Evolutionary conservation across 768 basidiomycete species (phyloP).

Genomic region (Lactifluus echinatus): DNA sequence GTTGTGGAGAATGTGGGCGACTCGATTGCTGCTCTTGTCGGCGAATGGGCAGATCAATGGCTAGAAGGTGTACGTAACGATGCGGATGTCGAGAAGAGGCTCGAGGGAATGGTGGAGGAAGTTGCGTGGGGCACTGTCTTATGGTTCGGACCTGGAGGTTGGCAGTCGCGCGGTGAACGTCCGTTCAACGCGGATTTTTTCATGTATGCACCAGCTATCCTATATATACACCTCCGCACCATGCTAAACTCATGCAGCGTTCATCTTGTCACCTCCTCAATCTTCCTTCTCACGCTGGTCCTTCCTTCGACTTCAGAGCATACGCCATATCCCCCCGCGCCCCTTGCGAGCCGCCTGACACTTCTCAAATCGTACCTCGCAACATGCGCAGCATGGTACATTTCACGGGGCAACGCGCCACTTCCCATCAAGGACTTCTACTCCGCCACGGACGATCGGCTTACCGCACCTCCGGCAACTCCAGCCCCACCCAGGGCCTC

Average conservation of each 20-base stretch:
- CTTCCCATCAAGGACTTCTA: slow-evolving; percentile 46
- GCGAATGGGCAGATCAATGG: slow-evolving; percentile 21
- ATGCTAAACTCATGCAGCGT: slow-evolving; percentile 33
- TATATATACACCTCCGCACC: slow-evolving; percentile 1
- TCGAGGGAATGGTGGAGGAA: slow-evolving; percentile 55
- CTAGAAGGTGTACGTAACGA: slow-evolving; percentile 9
- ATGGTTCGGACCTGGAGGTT: slow-evolving; percentile 52
- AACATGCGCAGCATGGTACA: slow-evolving; percentile 42
- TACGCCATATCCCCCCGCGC: slow-evolving; percentile 19
- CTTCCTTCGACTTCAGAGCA: slow-evolving; percentile 27
- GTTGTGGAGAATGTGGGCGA: too few species aligned
- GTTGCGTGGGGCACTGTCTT: slow-evolving; percentile 46
- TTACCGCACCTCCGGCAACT: slow-evolving; percentile 23
- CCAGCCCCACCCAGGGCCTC: slow-evolving; percentile 18
- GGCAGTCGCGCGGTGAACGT: slow-evolving; percentile 27
- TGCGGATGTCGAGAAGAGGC: slow-evolving; percentile 24
- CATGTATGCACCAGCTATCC: slow-evolving; percentile 34
- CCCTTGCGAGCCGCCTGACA: slow-evolving; percentile 36
- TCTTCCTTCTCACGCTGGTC: slow-evolving; percentile 49
- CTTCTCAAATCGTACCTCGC: slow-evolving; percentile 55
- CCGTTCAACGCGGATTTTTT: slow-evolving; percentile 52
- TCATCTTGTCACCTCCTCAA: slow-evolving; percentile 56
- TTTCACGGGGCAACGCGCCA: slow-evolving; percentile 46
- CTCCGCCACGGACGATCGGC: slow-evolving; percentile 19
- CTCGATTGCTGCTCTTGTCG: slow-evolving; percentile 16